Evolutionary conservation across 345 rosid genomes (phyloP).

Genomic region (Ceriops zippeliana): DNA sequence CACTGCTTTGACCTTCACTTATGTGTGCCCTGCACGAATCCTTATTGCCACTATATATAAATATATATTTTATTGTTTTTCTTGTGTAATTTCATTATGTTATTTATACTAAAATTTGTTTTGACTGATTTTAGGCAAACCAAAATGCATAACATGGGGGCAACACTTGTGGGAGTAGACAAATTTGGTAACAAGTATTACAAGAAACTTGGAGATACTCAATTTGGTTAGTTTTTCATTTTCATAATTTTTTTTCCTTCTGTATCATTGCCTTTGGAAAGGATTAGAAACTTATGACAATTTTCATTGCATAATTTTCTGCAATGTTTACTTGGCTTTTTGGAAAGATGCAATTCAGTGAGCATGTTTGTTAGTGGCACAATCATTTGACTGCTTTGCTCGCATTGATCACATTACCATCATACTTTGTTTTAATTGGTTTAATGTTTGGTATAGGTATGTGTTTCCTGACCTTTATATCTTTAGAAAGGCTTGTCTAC

Average conservation of each 20-base stretch:
- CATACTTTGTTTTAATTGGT: too few species aligned
- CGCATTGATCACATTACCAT: too few species aligned
- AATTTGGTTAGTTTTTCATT: constrained; percentile 50
- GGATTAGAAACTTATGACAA: background rate
- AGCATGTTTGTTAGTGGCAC: too few species aligned
- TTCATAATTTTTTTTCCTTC: background rate
- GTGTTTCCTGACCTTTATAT: too few species aligned
- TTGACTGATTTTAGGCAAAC: constrained; percentile 67
- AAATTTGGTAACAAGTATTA: constrained; percentile 90
- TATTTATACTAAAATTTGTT: constrained; percentile 9
- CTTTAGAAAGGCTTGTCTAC: too few species aligned
- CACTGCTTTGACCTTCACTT: background rate
- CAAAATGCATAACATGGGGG: constrained; percentile 86
- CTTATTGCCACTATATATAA: background rate
- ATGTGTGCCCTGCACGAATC: background rate
- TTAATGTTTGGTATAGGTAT: too few species aligned
- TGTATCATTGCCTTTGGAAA: background rate
- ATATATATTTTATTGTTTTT: background rate
- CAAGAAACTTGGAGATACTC: constrained; percentile 65
- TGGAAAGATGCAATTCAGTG: too few species aligned
- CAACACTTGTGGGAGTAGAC: constrained; percentile 78
- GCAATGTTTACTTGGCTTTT: background rate
- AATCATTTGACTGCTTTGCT: too few species aligned
- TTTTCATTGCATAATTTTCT: background rate
- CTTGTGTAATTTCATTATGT: background rate